These are phyloP conservation scores for Grigorovia jiainica DNA, from an alignment of 805 yeast genomes.

Conservation along the genomic window DNA sequence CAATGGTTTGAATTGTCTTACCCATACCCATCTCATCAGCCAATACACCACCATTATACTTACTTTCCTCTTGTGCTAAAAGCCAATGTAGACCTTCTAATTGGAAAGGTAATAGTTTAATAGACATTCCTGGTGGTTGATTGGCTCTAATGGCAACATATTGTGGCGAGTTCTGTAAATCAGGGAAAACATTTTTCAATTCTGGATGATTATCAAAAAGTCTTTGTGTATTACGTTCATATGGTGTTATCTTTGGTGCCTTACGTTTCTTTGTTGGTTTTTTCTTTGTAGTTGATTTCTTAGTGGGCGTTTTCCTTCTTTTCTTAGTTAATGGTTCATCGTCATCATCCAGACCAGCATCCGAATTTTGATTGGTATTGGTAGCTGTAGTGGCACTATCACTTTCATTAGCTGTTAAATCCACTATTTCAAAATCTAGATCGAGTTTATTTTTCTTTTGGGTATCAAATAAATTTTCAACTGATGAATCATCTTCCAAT, in stretches of 20 bases:
- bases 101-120: constrained; percentile 79
- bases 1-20: constrained; percentile 93
- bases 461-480: no score
- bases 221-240: constrained; percentile 57
- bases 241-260: constrained; percentile 53
- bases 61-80: constrained; percentile 65
- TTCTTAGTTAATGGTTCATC: constrained; percentile 16
- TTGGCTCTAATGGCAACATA: constrained; percentile 46
- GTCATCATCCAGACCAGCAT: constrained; percentile 9
- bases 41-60: constrained; percentile 79
- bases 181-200: constrained; percentile 60
- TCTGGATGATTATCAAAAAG: constrained; percentile 74
- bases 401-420: background rate
- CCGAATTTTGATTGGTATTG: background rate
- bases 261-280: constrained; percentile 20
- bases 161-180: constrained; percentile 39
- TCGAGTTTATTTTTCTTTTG: no score
- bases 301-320: constrained; percentile 14
- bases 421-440: background rate
- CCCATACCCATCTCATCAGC: constrained; percentile 99
- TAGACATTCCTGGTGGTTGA: constrained; percentile 73
- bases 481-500: no score
- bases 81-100: constrained; percentile 91
- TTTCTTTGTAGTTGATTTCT: constrained; percentile 11
- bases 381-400: background rate